Conservation (phyloP, 2,329 filamentous ascomycete genomes). For the Cercospora nicotianae region DNA sequence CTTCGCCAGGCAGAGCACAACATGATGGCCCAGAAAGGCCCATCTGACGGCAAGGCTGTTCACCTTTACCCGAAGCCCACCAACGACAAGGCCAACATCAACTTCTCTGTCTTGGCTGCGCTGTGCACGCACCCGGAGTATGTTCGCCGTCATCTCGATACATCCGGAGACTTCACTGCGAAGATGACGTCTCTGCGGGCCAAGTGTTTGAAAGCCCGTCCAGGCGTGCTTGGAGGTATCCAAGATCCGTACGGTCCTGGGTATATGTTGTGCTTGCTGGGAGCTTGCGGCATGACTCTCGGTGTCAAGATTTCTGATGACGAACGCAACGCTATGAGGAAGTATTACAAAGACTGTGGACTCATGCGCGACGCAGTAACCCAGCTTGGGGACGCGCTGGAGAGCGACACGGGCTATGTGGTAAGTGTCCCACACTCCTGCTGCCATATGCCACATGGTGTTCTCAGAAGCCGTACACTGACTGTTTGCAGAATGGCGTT, state of each 20-base stretch:
- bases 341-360: background rate
- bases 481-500: no score
- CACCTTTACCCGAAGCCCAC: background rate
- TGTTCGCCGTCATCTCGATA: background rate
- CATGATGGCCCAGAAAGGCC: background rate
- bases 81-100: background rate
- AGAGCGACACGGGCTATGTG: background rate
- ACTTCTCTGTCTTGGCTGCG: background rate
- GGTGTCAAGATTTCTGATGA: background rate
- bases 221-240: background rate
- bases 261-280: background rate
- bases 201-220: background rate
- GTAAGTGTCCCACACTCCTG: background rate
- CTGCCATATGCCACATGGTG: no score
- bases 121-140: background rate
- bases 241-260: background rate
- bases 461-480: no score
- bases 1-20: slow-evolving; percentile 1
- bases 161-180: background rate
- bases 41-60: background rate
- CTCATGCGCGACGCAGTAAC: background rate
- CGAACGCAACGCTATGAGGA: background rate
- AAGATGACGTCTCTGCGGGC: background rate
- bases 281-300: background rate
- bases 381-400: background rate